Base-by-base conservation (phyloP, 2,329 filamentous ascomycete genomes). In the Paraconiothyrium brasiliense region DNA sequence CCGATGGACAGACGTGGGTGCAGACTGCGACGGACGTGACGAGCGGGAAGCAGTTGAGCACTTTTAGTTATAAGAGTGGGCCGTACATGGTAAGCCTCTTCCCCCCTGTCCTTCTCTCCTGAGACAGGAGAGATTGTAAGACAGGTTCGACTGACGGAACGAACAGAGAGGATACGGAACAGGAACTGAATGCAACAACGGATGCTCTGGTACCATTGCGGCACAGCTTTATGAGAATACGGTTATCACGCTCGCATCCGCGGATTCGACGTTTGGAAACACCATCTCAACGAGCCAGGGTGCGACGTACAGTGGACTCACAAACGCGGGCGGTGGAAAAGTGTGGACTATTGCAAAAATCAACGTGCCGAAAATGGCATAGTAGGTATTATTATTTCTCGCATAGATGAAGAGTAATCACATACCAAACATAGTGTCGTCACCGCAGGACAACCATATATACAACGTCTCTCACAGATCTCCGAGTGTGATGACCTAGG, bases 151-250 rank as follows among this genome's bases (percentile, higher is more conserved):
- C 27, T 30, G 27, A 30, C 27, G 27, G 27, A 30, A 30, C 6
- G 27, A 11, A 16, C 16, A 52, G 49, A 37, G 39, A 9, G 46
- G 57, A 4, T 77, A 72, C 52, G 76, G 79, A 46, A 82, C 79
- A 1, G 79, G 79, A n/a, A 82, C 79, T 2, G 78, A 82, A 63
- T 82, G 80, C 48, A 64, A 81, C 62, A 55, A 68, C 16, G 65
- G 60, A 46, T 82, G 80, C 69, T 76, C 71, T 0, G 76, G 76
- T n/a, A 81, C 80, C n/a, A 66, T 79, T 32, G 72, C 74, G 6
- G 64, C 71, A 5, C 80, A 82, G 68, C 68, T 71, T 16, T 82
- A 82, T 63, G 57, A 75, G 44, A 76, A 80, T 60, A 82, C 78
- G 0, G 68, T 68, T n/a, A 78, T 81, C 58, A 81, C 77, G 16